Conservation (phyloP, 140 eudicot species). For the Erigeron philadelphicus region DNA sequence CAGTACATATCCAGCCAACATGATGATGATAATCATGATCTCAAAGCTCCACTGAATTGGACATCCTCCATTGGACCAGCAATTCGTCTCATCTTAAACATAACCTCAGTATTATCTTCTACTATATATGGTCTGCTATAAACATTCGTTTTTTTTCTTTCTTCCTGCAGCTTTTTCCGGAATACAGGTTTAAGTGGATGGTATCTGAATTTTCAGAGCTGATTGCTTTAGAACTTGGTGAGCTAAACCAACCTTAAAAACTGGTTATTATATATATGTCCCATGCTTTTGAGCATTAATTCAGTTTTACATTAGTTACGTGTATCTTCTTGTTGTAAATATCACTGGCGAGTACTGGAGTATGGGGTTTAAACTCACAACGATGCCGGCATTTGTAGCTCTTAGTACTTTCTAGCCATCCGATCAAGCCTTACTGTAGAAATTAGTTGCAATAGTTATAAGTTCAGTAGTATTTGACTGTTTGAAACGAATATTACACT, state of each 20-base stretch:
- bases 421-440: too few species aligned
- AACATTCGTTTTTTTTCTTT: constrained; percentile 18
- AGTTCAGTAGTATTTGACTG: too few species aligned
- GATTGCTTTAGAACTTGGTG: constrained; percentile 89
- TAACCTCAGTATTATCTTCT: neutral
- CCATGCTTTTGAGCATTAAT: neutral
- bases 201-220: constrained; percentile 64
- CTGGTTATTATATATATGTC: neutral
- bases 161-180: constrained; percentile 76
- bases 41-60: too few species aligned
- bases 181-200: constrained; percentile 87
- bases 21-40: too few species aligned
- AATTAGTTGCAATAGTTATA: too few species aligned
- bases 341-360: constrained; percentile 6
- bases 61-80: too few species aligned
- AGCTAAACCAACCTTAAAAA: constrained; percentile 34
- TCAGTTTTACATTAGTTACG: neutral
- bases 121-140: constrained; percentile 6
- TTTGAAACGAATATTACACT: too few species aligned
- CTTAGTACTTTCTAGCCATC: too few species aligned
- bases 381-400: too few species aligned
- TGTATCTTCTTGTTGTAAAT: too few species aligned
- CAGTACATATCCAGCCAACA: too few species aligned
- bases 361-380: neutral
- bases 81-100: neutral